phyloP scores from a whole-genome alignment of 495 filamentous ascomycete genomes.

The Daldinia bambusicola region DNA sequence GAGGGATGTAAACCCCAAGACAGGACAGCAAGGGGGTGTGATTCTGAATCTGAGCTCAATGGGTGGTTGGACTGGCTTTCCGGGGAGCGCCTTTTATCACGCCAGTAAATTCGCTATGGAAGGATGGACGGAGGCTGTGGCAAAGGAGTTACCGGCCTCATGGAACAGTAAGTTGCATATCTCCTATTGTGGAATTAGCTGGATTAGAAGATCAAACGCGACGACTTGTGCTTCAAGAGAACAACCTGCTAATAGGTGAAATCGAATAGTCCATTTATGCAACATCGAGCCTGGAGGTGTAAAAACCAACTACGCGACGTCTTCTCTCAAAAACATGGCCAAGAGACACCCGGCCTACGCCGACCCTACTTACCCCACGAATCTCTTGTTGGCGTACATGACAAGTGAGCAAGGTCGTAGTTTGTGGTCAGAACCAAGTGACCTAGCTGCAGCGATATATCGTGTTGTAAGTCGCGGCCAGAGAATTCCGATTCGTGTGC shows the following conservation, averaged over 20 bases:
- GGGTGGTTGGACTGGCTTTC: conserved; percentile 59
- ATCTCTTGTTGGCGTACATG: conserved; percentile 51
- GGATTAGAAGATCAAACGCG: not conserved
- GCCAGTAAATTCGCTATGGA: conserved; percentile 66
- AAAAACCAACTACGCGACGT: conserved; percentile 56
- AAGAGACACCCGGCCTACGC: conserved; percentile 54
- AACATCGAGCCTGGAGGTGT: conserved; percentile 63
- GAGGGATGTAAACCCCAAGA: conserved; percentile 53
- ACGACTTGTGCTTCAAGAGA: not conserved
- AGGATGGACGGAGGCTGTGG: conserved; percentile 65
- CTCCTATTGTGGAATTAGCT: not conserved
- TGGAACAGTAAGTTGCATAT: conserved; percentile 56
- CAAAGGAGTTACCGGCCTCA: conserved; percentile 59
- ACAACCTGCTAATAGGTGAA: not conserved
- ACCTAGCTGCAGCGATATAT: conserved; percentile 54
- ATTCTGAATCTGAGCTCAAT: conserved; percentile 65
- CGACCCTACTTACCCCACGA: conserved; percentile 49
- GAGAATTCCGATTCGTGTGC: conserved; percentile 56
- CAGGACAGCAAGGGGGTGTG: conserved; percentile 56
- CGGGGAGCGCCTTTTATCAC: conserved; percentile 63
- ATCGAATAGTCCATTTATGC: conserved; percentile 54
- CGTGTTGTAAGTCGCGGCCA: conserved; percentile 49
- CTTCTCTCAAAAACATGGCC: conserved; percentile 36
- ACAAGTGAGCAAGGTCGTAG: conserved; percentile 44
- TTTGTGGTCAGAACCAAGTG: conserved; percentile 51